Base-by-base conservation (phyloP, 2,329 filamentous ascomycete species). In the Penicillium aurantiogriseum region DNA sequence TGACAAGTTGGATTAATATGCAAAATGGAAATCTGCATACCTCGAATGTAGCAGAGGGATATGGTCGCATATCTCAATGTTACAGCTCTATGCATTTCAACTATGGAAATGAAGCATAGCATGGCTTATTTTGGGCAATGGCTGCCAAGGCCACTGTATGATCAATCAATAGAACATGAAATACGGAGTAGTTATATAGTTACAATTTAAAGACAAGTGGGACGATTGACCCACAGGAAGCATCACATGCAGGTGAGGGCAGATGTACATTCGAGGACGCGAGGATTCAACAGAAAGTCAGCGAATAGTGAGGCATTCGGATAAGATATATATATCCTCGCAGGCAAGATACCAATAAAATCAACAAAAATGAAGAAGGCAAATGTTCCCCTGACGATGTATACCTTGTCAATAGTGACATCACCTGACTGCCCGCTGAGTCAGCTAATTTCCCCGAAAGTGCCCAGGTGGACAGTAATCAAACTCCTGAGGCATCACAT, bases 391-490 rank as follows among this genome's bases (percentile, higher is more conserved):
- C 10, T 36, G 21, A 1, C 27, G 11, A 47, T 35, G 8, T 48
- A 36, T 35, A 52, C n/a, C 17, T 47, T 35, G 46, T 29, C 48
- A 38, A 56, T 10, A 33, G 67, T 70, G 67, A 71, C 66, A 71
- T 73, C 71, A 74, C 71, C 65, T 71, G 68, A 71, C 62, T 51
- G 56, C 35, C 64, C 51, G 56, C 45, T 67, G 51, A 65, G 45
- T 66, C 58, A 65, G 38, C 61, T 2, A 7, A 17, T 15, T 55
- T 55, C 59, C 46, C 53, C 57, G 39, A 64, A 61, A 46, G 45
- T 36, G 45, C 21, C 45, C 21, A 48, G 21, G 54, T 60, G 62
- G 61, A 64, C 56, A 63, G 59, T 61, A 51, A 56, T 60, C 60
- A 63, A 51, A 66, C 65, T 67, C 62, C 58, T 62, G 62, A 58